phyloP scores from a whole-genome alignment of 176 grass and related monocot species.

The Aegilops longissima region DNA sequence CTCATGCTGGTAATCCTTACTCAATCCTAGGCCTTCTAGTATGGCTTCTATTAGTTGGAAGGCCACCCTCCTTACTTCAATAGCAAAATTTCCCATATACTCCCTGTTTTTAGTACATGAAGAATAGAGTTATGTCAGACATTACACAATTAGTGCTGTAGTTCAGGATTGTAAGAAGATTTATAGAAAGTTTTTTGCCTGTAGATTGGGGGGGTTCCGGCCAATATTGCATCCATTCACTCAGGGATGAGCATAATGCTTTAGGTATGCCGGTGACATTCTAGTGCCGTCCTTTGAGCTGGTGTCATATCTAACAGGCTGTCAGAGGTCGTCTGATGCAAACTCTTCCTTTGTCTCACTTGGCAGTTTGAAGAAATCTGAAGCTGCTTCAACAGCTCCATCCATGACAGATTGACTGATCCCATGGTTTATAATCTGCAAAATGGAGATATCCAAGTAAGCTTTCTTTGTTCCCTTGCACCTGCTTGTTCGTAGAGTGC shows the following conservation, averaged over 20 bases:
- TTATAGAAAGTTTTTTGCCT: conserved; percentile 35
- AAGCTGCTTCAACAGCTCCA: conserved; percentile 54
- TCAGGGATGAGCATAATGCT: conserved; percentile 71
- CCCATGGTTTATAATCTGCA: conserved; percentile 77
- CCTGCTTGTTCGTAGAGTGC: too few species aligned
- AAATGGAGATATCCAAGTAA: neutral
- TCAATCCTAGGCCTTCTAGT: too few species aligned
- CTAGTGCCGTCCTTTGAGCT: conserved; percentile 40
- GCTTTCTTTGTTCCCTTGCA: too few species aligned
- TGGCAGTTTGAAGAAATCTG: neutral
- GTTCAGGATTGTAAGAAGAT: neutral
- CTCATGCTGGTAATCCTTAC: too few species aligned
- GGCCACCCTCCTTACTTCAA: too few species aligned
- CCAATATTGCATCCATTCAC: conserved; percentile 58
- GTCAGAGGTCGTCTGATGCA: conserved; percentile 51
- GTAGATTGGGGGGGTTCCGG: conserved; percentile 46
- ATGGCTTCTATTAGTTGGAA: too few species aligned
- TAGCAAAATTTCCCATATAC: too few species aligned
- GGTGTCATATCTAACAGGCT: conserved; percentile 54
- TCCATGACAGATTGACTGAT: conserved; percentile 60
- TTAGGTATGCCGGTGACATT: conserved; percentile 47
- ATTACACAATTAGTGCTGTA: neutral
- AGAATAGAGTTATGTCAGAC: neutral
- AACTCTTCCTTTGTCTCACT: conserved; percentile 50
- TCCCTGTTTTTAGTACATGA: too few species aligned